These are phyloP conservation scores for Thalassiosira mediterranea DNA, from an alignment of 352 stramenopile species.

Conservation along the genomic window DNA sequence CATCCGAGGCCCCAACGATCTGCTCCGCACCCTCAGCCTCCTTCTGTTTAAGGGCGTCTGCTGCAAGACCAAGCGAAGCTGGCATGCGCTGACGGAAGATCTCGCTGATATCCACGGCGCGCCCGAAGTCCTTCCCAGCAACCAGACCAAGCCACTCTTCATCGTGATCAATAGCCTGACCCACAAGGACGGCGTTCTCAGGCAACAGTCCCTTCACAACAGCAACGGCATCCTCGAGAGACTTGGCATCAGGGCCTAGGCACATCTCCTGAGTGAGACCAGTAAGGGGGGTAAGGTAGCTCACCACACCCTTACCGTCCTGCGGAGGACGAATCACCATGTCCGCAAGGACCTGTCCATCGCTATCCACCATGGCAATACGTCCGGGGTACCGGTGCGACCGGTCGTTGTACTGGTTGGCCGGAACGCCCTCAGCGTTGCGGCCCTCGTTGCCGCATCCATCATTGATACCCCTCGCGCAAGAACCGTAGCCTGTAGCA, in stretches of 20 bases:
- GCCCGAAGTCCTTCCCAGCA: slow-evolving; percentile 87
- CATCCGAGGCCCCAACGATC: slow-evolving; percentile 36
- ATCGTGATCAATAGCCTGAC: slow-evolving; percentile 92
- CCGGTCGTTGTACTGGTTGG: slow-evolving; percentile 33
- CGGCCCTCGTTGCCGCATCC: slow-evolving; percentile 40
- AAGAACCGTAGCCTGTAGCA: slow-evolving; percentile 84
- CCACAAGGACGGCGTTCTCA: slow-evolving; percentile 88
- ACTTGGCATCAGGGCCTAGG: slow-evolving; percentile 63
- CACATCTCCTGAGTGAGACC: slow-evolving; percentile 51
- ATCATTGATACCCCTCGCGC: slow-evolving; percentile 54
- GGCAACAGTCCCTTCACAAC: slow-evolving; percentile 86
- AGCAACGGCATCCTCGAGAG: slow-evolving; percentile 84
- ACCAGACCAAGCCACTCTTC: slow-evolving; percentile 89
- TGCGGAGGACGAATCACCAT: slow-evolving; percentile 85
- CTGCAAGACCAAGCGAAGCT: slow-evolving; percentile 23
- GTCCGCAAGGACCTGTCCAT: slow-evolving; percentile 88
- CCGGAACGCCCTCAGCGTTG: slow-evolving; percentile 16
- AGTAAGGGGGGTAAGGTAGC: slow-evolving; percentile 91
- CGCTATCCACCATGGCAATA: slow-evolving; percentile 89
- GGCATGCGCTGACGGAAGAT: slow-evolving; percentile 52
- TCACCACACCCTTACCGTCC: slow-evolving; percentile 71
- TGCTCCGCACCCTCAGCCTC: no score
- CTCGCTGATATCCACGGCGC: slow-evolving; percentile 30
- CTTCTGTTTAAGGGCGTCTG: slow-evolving; percentile 32
- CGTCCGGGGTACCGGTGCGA: slow-evolving; percentile 89